These are phyloP conservation scores for Nigrospora osmanthi DNA, from an alignment of 2,329 filamentous ascomycete genomes.

Conservation along the genomic window DNA sequence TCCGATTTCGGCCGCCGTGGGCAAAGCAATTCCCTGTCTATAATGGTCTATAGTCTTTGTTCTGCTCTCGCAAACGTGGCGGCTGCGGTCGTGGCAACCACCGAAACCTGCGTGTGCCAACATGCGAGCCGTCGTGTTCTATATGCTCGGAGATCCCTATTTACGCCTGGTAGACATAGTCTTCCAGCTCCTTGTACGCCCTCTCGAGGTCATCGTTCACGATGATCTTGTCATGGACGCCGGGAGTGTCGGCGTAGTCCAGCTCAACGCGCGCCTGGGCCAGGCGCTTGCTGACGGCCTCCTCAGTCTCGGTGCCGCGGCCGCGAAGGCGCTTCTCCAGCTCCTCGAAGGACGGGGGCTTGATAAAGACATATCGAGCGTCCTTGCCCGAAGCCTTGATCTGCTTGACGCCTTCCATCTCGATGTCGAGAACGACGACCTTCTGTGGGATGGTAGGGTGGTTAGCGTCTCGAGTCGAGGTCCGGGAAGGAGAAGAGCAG, in stretches of 20 bases:
- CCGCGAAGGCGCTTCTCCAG: conserved; percentile 69
- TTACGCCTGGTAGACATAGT: conserved; percentile 33
- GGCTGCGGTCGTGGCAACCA: no score
- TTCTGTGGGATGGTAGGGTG: conserved; percentile 16
- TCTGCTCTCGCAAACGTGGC: no score
- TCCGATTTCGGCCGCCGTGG: not conserved
- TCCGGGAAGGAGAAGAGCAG: no score
- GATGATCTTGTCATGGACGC: conserved; percentile 57
- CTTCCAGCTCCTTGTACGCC: conserved; percentile 45
- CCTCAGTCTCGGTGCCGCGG: conserved; percentile 71
- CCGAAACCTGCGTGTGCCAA: no score
- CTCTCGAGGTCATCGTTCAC: conserved; percentile 52
- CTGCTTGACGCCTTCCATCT: conserved; percentile 98
- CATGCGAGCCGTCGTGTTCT: no score
- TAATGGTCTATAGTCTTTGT: no score
- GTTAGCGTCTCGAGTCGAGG: no score
- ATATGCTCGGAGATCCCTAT: not conserved
- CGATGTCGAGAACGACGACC: conserved; percentile 85
- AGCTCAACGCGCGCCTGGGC: conserved; percentile 67
- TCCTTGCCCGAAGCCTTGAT: conserved; percentile 69
- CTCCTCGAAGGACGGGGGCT: conserved; percentile 66
- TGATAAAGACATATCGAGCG: conserved; percentile 78
- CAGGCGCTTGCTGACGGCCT: conserved; percentile 60
- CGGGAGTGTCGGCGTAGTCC: conserved; percentile 60
- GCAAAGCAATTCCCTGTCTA: no score